Evolutionary conservation across 768 basidiomycete genomes (phyloP), one percentile per base, ranked within the genome.

Genomic region (Gymnopilus junonius): DNA sequence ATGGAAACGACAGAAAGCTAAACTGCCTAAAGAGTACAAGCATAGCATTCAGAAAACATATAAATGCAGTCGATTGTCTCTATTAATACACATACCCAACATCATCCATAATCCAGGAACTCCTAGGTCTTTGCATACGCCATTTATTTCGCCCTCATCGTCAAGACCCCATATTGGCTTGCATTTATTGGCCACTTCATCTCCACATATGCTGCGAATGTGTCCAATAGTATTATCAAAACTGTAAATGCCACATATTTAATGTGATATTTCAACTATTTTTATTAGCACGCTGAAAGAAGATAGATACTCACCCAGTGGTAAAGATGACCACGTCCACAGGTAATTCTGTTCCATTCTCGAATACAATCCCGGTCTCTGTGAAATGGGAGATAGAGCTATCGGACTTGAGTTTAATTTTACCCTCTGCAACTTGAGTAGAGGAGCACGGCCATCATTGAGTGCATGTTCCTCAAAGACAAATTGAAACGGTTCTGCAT

Each of bases 391-490:
- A 70, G 55, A 89, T 82, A 34, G 73, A 74, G 58, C 79, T 76
- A 62, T 86, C 87, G 71, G 82, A 87, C 76, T 91, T 91, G 65
- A 91, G 75, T 71, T 90, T 89, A 76, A 91, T 89, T 71, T 89
- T 87, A 20, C 88, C 86, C 63, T 89, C 86, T 29, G 84, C 80
- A 64, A 91, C n/a, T n/a, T 85, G 63, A 85, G 76, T 69, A 86
- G 81, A 59, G 1, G 5, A 20, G 35, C 35, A 35, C 35, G 35
- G 35, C 35, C 35, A 35, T 35, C 35, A 35, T 35, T 35, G 35
- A 35, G 35, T 35, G 35, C 35, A 35, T 11, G 35, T 35, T 35
- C 35, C 35, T 35, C 35, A 11, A 35, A 35, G 14, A 35, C 35
- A 35, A 35, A 35, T 35, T 35, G 35, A 35, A 35, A 35, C 10